Evolutionary conservation across 768 basidiomycete species (phyloP).

Genomic region (Serendipita sp.): DNA sequence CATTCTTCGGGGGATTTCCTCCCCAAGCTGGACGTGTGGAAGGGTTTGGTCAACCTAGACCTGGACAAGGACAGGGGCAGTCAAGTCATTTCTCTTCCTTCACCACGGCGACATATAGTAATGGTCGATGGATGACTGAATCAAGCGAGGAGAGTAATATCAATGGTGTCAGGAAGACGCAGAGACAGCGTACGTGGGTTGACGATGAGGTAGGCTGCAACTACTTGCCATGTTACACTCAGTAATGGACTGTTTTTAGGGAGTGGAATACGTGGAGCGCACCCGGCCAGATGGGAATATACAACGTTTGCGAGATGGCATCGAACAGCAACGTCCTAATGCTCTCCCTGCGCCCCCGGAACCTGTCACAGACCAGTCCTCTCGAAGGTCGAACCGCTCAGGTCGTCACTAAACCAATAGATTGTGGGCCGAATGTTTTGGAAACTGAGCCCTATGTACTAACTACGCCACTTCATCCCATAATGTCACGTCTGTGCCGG

Average conservation of each 20-base stretch:
- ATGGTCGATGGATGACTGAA: not conserved
- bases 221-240: not conserved
- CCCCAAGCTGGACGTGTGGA: not conserved
- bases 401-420: too few relatives aligned
- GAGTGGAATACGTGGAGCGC: not conserved
- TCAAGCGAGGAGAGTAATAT: slow-evolving; percentile 2
- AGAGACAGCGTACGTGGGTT: not conserved
- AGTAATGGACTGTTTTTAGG: not conserved
- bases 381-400: not conserved
- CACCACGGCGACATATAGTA: not conserved
- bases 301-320: not conserved
- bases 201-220: not conserved
- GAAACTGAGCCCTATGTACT: too few relatives aligned
- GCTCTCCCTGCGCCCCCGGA: not conserved
- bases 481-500: too few relatives aligned
- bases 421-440: too few relatives aligned
- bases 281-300: not conserved
- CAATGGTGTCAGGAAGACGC: not conserved
- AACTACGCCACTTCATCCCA: too few relatives aligned
- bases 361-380: not conserved
- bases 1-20: not conserved
- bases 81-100: not conserved
- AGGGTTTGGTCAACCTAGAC: too few relatives aligned
- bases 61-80: not conserved
- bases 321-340: not conserved